Conservation (phyloP, 768 basidiomycete genomes). For the Amanita brunnescens region DNA sequence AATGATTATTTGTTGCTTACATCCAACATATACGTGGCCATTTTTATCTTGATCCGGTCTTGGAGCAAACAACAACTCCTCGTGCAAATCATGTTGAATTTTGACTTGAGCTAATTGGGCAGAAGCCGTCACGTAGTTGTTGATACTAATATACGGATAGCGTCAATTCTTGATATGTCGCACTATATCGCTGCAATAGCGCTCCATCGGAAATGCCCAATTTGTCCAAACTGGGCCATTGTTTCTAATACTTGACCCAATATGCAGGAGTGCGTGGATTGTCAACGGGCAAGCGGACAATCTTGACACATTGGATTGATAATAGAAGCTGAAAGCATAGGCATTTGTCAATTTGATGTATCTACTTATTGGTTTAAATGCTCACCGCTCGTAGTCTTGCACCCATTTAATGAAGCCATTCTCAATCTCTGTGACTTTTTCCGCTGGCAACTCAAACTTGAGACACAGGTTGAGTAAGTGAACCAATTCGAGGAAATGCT, state of each 20-base stretch:
- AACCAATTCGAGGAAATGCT: conserved; percentile 33
- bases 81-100: conserved; percentile 15
- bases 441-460: conserved; percentile 22
- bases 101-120: conserved; percentile 26
- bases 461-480: conserved; percentile 27
- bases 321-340: conserved; percentile 14
- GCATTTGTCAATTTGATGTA: background rate
- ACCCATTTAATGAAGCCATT: conserved; percentile 29
- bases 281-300: conserved; percentile 22
- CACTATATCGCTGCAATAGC: conserved; percentile 24
- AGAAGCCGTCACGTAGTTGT: conserved; percentile 17
- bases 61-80: background rate
- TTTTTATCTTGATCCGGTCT: background rate
- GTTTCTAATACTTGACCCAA: conserved; percentile 21
- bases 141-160: conserved; percentile 24
- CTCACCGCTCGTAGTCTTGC: conserved; percentile 26
- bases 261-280: conserved; percentile 25
- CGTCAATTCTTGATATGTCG: conserved; percentile 19
- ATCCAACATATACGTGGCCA: no score
- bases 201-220: conserved; percentile 32
- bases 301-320: conserved; percentile 15
- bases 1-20: background rate
- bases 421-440: conserved; percentile 18
- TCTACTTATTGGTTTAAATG: conserved; percentile 4
- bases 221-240: conserved; percentile 29